Conservation (phyloP, 257 asterid genomes). For the Solanum neorickii region DNA sequence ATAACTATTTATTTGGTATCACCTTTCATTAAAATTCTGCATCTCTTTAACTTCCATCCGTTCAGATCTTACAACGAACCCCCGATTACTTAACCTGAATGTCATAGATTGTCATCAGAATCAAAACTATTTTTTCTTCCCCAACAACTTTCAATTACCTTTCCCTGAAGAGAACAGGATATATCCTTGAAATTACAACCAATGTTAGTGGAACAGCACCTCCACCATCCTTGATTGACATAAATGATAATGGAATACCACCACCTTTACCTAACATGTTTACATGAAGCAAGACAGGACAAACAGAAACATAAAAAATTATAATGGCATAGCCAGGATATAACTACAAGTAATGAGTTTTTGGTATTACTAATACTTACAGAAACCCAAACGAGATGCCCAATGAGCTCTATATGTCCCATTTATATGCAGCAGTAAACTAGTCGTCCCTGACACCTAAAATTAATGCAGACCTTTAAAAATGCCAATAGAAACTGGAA, state of each 20-base stretch:
- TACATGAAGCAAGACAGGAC: constrained; percentile 5
- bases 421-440: constrained; percentile 60
- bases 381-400: constrained; percentile 88
- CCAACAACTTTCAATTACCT: constrained; percentile 39
- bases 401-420: constrained; percentile 96
- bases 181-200: constrained; percentile 69
- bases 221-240: constrained; percentile 77
- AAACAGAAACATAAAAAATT: constrained; percentile 8
- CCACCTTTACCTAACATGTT: constrained; percentile 49
- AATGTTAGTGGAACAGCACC: constrained; percentile 81
- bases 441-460: constrained; percentile 52
- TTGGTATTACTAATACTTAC: constrained; percentile 34
- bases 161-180: constrained; percentile 81
- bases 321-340: not conserved
- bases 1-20: not conserved
- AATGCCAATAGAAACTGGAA: not conserved
- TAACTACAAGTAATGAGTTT: not conserved
- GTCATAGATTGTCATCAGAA: not conserved
- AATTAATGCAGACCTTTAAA: constrained; percentile 8
- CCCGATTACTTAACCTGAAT: constrained; percentile 57
- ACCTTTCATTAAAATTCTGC: constrained; percentile 62
- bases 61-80: constrained; percentile 62
- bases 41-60: constrained; percentile 57
- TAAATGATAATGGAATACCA: constrained; percentile 67
- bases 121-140: not conserved